These are phyloP conservation scores for Aspergillus arachidicola DNA, from an alignment of 2,329 filamentous ascomycete genomes.

Conservation along the genomic window DNA sequence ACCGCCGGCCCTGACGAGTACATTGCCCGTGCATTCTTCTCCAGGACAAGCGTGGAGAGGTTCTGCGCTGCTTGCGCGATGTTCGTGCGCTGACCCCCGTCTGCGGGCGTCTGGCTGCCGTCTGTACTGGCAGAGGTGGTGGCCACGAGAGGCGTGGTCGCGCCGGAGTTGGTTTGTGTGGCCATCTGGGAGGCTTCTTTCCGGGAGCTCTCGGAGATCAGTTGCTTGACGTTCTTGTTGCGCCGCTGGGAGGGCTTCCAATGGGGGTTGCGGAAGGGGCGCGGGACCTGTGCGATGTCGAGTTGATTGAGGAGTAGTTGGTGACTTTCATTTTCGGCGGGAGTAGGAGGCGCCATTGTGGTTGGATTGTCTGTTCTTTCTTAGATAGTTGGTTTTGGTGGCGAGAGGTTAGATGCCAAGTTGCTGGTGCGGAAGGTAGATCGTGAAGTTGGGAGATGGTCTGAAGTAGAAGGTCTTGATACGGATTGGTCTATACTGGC, in stretches of 20 bases:
- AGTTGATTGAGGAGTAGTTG: conserved; percentile 85
- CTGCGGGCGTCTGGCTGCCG: conserved; percentile 50
- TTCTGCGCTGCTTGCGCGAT: conserved; percentile 87
- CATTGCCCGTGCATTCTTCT: conserved; percentile 65
- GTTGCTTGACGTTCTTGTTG: conserved; percentile 99
- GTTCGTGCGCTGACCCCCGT: conserved; percentile 55
- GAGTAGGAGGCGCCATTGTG: conserved; percentile 63
- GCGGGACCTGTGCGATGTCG: conserved; percentile 83
- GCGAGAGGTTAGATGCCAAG: not conserved
- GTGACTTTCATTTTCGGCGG: conserved; percentile 78
- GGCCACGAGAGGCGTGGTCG: conserved; percentile 64
- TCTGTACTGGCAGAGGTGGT: conserved; percentile 39
- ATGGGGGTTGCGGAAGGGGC: conserved; percentile 83
- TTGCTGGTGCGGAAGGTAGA: not conserved
- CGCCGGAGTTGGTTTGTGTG: conserved; percentile 79
- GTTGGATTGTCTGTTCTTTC: conserved; percentile 16
- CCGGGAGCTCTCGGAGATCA: conserved; percentile 83
- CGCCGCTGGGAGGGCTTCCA: conserved; percentile 94
- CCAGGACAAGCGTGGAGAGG: conserved; percentile 82
- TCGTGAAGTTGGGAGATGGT: not conserved
- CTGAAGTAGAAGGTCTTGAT: not conserved
- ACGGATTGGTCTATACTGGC: not conserved
- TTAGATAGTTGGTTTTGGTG: conserved; percentile 7
- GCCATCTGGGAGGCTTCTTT: conserved; percentile 87
- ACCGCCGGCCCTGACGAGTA: conserved; percentile 66